phyloP scores from a whole-genome alignment of 2,329 filamentous ascomycete genomes.

The Aspergillus ustus region DNA sequence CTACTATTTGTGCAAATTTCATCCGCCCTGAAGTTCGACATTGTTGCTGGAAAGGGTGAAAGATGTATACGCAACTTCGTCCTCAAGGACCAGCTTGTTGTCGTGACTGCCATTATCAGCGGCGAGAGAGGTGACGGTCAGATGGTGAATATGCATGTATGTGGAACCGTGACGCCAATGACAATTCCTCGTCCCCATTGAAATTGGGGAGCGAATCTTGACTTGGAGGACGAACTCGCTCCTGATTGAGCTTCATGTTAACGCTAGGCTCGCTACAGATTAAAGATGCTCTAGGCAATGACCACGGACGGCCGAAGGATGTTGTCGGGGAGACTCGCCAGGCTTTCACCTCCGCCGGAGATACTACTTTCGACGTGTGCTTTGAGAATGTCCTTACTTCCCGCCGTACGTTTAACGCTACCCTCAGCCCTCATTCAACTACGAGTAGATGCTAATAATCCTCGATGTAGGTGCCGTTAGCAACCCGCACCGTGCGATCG shows the following conservation, averaged over 20 bases:
- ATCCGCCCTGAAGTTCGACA: constrained; percentile 88
- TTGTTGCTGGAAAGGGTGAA: constrained; percentile 74
- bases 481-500: constrained; percentile 70
- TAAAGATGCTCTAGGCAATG: constrained; percentile 91
- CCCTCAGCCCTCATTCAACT: neutral
- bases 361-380: constrained; percentile 94
- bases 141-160: constrained; percentile 89
- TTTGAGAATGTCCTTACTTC: constrained; percentile 81
- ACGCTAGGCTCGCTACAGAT: constrained; percentile 63
- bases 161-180: constrained; percentile 16
- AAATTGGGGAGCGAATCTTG: neutral
- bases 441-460: constrained; percentile 6
- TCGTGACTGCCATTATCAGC: constrained; percentile 86
- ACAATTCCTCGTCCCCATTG: neutral
- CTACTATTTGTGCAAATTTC: constrained; percentile 45
- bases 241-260: constrained; percentile 20
- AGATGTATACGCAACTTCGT: constrained; percentile 98
- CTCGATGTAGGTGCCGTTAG: constrained; percentile 39
- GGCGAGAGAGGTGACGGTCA: constrained; percentile 92
- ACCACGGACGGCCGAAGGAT: constrained; percentile 90
- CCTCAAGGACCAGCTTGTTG: constrained; percentile 85
- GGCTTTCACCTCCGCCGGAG: constrained; percentile 89
- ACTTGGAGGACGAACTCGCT: neutral
- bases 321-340: constrained; percentile 89
- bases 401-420: constrained; percentile 59